Conservation (phyloP, 2,329 filamentous ascomycete species). For the Scleromitrula shiraiana region DNA sequence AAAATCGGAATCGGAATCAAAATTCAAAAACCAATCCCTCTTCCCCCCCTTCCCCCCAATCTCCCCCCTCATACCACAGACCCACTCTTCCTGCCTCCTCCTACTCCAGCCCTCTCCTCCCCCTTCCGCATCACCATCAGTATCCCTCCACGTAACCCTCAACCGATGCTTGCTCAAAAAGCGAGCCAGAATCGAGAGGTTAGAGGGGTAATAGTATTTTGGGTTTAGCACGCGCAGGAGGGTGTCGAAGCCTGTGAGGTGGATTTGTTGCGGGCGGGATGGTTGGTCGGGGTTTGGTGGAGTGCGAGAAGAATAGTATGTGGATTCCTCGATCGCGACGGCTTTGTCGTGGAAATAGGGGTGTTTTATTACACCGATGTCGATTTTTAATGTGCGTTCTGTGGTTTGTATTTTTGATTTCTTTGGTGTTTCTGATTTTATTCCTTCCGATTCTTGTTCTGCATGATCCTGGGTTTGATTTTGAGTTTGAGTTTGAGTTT, state of each 20-base stretch:
- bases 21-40: too few relatives aligned
- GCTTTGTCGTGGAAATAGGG: slow-evolving; percentile 72
- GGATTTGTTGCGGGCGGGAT: slow-evolving; percentile 43
- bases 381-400: too few relatives aligned
- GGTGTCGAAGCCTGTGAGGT: slow-evolving; percentile 70
- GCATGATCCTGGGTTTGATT: too few relatives aligned
- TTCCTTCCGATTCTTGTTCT: too few relatives aligned
- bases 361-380: too few relatives aligned
- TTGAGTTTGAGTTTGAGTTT: too few relatives aligned
- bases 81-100: slow-evolving; percentile 47
- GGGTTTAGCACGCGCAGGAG: slow-evolving; percentile 63
- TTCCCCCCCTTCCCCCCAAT: too few relatives aligned
- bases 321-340: slow-evolving; percentile 42
- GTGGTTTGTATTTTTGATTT: too few relatives aligned
- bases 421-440: too few relatives aligned
- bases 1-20: too few relatives aligned
- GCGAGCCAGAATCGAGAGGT: slow-evolving; percentile 53
- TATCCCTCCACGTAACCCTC: slow-evolving; percentile 53
- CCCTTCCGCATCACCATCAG: slow-evolving; percentile 32
- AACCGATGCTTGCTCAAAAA: slow-evolving; percentile 57
- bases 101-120: slow-evolving; percentile 53
- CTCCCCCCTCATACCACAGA: slow-evolving; percentile 42
- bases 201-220: slow-evolving; percentile 60
- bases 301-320: too few relatives aligned
- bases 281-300: too few relatives aligned